These are phyloP conservation scores for Agrocybe praecox DNA, from an alignment of 768 basidiomycete species.

Conservation along the genomic window DNA sequence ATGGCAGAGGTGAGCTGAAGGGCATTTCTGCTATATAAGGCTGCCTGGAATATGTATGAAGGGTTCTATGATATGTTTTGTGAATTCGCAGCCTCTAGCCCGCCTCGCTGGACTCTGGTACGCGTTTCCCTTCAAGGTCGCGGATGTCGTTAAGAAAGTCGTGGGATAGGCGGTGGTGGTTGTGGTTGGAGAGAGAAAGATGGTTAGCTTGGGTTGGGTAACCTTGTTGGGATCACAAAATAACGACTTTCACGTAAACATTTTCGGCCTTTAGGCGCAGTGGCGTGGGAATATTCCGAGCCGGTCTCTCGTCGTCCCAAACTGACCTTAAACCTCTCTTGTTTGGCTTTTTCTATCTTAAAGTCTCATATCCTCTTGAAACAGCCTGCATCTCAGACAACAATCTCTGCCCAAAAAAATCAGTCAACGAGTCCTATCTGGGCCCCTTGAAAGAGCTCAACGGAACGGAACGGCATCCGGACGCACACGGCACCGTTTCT, in stretches of 20 bases:
- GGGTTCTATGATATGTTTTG: conserved; percentile 1
- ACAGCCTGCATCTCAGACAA: background rate
- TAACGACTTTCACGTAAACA: background rate
- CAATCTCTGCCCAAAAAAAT: background rate
- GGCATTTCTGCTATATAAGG: conserved; percentile 11
- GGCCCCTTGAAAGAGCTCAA: background rate
- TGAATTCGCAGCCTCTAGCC: background rate
- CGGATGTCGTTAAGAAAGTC: background rate
- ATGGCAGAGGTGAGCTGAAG: conserved; percentile 33
- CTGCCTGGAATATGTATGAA: background rate
- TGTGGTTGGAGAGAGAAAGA: background rate
- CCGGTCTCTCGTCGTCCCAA: background rate
- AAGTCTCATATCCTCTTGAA: background rate
- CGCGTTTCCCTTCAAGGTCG: background rate
- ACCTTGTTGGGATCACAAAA: background rate
- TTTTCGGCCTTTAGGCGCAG: background rate
- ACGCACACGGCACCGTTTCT: no score
- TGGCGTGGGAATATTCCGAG: background rate
- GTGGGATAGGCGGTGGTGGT: background rate
- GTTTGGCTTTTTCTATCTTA: background rate
- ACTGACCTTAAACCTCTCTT: background rate
- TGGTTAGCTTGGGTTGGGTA: background rate
- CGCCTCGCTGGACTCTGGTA: background rate
- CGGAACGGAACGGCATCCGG: background rate
- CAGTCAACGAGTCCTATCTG: background rate